phyloP scores from a whole-genome alignment of 2,329 filamentous ascomycete species.

The Calonectria multiphialidica region DNA sequence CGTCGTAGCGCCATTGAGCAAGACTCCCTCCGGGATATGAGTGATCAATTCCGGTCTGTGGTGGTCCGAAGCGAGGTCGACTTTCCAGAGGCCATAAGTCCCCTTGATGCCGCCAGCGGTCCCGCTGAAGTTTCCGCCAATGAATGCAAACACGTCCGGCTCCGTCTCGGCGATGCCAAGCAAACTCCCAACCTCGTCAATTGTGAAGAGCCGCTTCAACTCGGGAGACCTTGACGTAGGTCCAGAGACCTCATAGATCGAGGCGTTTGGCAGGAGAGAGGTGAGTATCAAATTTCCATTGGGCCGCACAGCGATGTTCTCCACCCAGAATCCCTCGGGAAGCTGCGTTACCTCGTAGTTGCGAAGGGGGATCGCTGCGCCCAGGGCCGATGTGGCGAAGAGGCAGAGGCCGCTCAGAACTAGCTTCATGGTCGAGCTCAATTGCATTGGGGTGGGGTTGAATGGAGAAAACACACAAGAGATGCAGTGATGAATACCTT shows the following conservation, averaged over 20 bases:
- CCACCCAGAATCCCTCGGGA: background rate
- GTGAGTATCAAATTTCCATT: constrained; percentile 9
- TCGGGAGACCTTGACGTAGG: background rate
- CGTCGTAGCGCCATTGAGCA: background rate
- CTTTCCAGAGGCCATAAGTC: background rate
- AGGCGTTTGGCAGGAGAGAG: background rate
- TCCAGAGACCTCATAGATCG: background rate
- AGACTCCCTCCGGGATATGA: background rate
- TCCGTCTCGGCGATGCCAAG: constrained; percentile 2
- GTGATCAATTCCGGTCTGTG: background rate
- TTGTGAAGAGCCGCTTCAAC: background rate
- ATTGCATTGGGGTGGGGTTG: no score
- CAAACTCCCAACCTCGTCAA: background rate
- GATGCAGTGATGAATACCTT: no score
- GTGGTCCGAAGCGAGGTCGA: background rate
- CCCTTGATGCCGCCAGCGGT: constrained; percentile 1
- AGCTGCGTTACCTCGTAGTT: background rate
- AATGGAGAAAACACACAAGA: no score
- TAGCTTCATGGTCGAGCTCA: background rate
- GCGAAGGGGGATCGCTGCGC: background rate
- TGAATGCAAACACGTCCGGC: background rate
- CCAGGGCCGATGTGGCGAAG: background rate
- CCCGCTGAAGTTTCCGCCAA: background rate
- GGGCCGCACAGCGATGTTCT: background rate
- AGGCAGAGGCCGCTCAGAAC: background rate